phyloP scores from a whole-genome alignment of 2,329 filamentous ascomycete species.

The Aspergillus awamori region DNA sequence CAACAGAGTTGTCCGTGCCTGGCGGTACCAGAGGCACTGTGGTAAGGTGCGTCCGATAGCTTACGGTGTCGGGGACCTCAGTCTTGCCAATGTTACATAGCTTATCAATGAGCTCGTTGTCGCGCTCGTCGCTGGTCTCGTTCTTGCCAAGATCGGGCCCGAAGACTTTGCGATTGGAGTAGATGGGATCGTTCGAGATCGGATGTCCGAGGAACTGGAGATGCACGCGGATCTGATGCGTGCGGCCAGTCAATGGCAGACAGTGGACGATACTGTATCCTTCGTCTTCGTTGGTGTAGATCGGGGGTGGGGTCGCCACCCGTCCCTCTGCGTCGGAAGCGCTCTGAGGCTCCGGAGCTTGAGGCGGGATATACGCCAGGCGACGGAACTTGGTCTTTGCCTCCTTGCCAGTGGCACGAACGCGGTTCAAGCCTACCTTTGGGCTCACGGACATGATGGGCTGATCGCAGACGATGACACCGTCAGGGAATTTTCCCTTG shows the following conservation, averaged over 20 bases:
- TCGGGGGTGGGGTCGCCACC: conserved; percentile 38
- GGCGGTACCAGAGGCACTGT: conserved; percentile 41
- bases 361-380: conserved; percentile 80
- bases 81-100: conserved; percentile 91
- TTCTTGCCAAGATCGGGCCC: conserved; percentile 73
- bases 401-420: conserved; percentile 88
- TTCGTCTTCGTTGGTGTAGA: conserved; percentile 51
- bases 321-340: conserved; percentile 28
- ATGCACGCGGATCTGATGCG: conserved; percentile 93
- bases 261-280: conserved; percentile 96
- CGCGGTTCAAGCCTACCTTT: conserved; percentile 89
- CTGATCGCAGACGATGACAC: conserved; percentile 88
- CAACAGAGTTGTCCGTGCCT: conserved; percentile 39
- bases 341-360: conserved; percentile 26
- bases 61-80: conserved; percentile 85
- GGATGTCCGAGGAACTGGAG: conserved; percentile 92
- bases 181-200: conserved; percentile 97
- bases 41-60: conserved; percentile 67
- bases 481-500: conserved; percentile 86
- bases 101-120: conserved; percentile 86
- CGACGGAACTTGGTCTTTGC: conserved; percentile 90
- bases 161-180: conserved; percentile 92
- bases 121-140: conserved; percentile 70
- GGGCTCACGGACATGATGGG: conserved; percentile 93
- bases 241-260: conserved; percentile 87